A percentile compares a stretch with the other conserved stretches of the same genome.
These are phyloP conservation scores for Fraxinus pennsylvanica DNA, from an alignment of 257 asterid species.

Conservation along the genomic window DNA sequence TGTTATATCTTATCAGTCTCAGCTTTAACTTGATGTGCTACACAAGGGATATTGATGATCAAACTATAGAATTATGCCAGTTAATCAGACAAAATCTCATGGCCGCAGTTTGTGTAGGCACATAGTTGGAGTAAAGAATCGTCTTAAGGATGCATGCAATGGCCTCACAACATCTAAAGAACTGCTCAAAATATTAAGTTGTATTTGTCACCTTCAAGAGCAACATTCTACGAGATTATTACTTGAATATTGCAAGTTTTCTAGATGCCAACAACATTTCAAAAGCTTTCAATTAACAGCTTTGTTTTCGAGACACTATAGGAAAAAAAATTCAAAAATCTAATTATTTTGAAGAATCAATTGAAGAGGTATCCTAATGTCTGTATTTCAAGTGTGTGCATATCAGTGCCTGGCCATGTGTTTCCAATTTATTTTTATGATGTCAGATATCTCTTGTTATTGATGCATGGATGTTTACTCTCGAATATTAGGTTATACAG, in stretches of 20 bases:
- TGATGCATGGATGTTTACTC: slow-evolving; percentile 10
- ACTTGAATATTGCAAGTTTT: no score
- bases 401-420: not conserved
- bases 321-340: slow-evolving; percentile 61
- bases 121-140: slow-evolving; percentile 46
- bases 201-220: no score
- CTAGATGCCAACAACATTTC: slow-evolving; percentile 62
- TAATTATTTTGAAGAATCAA: slow-evolving; percentile 44
- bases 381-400: not conserved
- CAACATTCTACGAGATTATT: no score
- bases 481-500: slow-evolving; percentile 41
- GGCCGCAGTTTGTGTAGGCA: slow-evolving; percentile 43
- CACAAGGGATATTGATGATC: not conserved
- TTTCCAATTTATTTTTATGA: slow-evolving; percentile 1
- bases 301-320: no score
- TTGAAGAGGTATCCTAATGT: slow-evolving; percentile 41
- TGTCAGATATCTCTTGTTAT: slow-evolving; percentile 8
- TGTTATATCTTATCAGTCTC: not conserved
- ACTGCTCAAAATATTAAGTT: no score
- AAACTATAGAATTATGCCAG: slow-evolving; percentile 42
- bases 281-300: no score
- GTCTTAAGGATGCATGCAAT: slow-evolving; percentile 59
- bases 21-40: slow-evolving; percentile 14
- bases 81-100: slow-evolving; percentile 39
- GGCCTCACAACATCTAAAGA: slow-evolving; percentile 74